Conservation (phyloP, 306 rosid species). For the Herpetospermum pedunculosum region DNA sequence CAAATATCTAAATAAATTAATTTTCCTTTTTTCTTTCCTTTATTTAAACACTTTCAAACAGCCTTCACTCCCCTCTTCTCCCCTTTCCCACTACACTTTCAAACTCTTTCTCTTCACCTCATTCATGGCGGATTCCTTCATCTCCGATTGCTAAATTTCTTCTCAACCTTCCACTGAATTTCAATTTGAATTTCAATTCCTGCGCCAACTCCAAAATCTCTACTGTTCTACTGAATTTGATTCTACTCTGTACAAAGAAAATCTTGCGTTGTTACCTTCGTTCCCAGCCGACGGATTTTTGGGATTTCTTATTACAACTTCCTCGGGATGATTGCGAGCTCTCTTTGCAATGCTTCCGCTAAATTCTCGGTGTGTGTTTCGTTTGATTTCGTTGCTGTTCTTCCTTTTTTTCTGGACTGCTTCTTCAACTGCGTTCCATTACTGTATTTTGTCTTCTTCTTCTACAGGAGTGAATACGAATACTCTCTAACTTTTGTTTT, state of each 20-base stretch:
- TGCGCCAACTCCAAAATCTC: too few relatives aligned
- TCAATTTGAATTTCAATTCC: too few relatives aligned
- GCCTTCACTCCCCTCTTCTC: background rate
- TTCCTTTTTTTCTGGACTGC: background rate
- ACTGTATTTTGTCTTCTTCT: background rate
- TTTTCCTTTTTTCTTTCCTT: background rate
- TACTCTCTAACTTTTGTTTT: background rate
- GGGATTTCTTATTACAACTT: background rate
- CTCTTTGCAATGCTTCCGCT: conserved; percentile 11
- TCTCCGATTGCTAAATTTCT: background rate
- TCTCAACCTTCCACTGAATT: background rate
- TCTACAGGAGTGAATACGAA: background rate
- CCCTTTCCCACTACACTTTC: background rate
- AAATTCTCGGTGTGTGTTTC: conserved; percentile 1
- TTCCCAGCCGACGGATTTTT: background rate
- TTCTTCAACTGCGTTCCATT: background rate
- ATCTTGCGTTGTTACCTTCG: background rate
- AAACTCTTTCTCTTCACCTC: background rate
- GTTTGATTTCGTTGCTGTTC: background rate
- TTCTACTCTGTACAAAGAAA: background rate
- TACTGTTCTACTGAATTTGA: background rate
- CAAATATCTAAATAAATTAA: background rate
- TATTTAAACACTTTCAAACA: background rate
- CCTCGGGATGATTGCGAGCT: conserved; percentile 10
- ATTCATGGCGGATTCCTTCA: background rate